Conservation (phyloP, 2,329 filamentous ascomycete species). For the Talaromyces sp. region DNA sequence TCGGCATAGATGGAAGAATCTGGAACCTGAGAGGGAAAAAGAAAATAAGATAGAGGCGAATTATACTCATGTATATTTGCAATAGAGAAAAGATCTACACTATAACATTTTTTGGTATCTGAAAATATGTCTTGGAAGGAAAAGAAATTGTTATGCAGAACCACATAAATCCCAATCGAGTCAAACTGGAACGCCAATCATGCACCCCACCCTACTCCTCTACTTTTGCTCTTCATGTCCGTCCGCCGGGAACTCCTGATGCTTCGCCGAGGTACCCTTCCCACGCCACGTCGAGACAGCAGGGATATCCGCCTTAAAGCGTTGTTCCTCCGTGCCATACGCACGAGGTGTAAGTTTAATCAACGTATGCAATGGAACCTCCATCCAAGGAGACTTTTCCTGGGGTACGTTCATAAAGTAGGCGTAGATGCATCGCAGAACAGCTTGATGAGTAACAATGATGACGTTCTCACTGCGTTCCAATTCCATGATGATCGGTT, state of each 20-base stretch:
- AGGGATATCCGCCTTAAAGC: slow-evolving; percentile 86
- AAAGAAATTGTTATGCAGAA: neutral
- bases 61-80: neutral
- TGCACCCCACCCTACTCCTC: neutral
- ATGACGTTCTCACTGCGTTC: slow-evolving; percentile 95
- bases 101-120: slow-evolving; percentile 12
- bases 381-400: slow-evolving; percentile 95
- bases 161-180: neutral
- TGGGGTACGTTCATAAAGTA: slow-evolving; percentile 99
- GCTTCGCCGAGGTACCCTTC: slow-evolving; percentile 89
- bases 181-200: neutral
- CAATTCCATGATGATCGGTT: slow-evolving; percentile 99
- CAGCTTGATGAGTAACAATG: slow-evolving; percentile 96
- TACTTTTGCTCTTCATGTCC: slow-evolving; percentile 13
- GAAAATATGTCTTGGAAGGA: neutral
- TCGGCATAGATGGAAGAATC: too few relatives aligned
- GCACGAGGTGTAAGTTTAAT: slow-evolving; percentile 95
- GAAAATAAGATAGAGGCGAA: neutral
- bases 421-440: slow-evolving; percentile 94
- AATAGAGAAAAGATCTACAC: neutral
- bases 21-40: too few relatives aligned
- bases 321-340: slow-evolving; percentile 88
- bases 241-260: slow-evolving; percentile 57
- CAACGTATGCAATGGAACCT: slow-evolving; percentile 91
- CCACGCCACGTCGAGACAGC: slow-evolving; percentile 95